A percentile compares a stretch with the other conserved stretches of the same genome.
These are phyloP conservation scores for Achaetomiella virescens DNA, from an alignment of 495 filamentous ascomycete genomes.

Conservation along the genomic window DNA sequence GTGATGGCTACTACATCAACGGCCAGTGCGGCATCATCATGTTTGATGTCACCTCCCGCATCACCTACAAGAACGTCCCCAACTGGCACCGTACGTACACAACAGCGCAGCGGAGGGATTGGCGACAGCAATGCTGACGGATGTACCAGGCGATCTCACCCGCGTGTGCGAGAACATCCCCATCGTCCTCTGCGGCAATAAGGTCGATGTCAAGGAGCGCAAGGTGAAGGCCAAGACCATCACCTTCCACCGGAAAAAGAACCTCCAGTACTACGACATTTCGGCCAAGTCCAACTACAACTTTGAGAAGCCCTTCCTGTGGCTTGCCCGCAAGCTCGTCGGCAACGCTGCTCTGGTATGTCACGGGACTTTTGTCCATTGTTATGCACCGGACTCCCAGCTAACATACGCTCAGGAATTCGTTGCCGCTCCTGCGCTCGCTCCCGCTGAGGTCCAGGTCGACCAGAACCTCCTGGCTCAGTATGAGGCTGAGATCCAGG, in stretches of 20 bases:
- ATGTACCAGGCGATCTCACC: slow-evolving; percentile 84
- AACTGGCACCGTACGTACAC: slow-evolving; percentile 98
- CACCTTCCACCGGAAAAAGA: slow-evolving; percentile 99
- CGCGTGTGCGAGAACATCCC: slow-evolving; percentile 99
- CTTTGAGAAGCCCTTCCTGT: slow-evolving; percentile 99
- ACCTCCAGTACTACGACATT: slow-evolving; percentile 99
- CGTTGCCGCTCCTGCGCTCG: slow-evolving; percentile 88
- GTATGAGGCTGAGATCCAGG: slow-evolving; percentile 85
- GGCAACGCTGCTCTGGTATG: slow-evolving; percentile 85
- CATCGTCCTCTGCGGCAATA: slow-evolving; percentile 97
- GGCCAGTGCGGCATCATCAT: slow-evolving; percentile 99
- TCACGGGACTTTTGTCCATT: slow-evolving; percentile 16
- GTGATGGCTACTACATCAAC: slow-evolving; percentile 99
- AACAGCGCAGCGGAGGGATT: not conserved
- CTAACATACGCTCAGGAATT: slow-evolving; percentile 64
- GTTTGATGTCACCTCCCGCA: slow-evolving; percentile 99
- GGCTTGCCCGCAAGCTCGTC: slow-evolving; percentile 97
- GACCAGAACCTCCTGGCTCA: slow-evolving; percentile 71
- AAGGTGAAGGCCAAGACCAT: slow-evolving; percentile 99
- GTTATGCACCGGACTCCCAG: not conserved
- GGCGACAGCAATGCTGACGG: slow-evolving; percentile 12
- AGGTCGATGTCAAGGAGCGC: slow-evolving; percentile 99
- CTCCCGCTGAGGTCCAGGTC: slow-evolving; percentile 84
- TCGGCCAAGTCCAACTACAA: slow-evolving; percentile 99
- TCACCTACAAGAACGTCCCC: slow-evolving; percentile 99